Conservation (phyloP, 305 asterid species). For the Fraxinus velutina region DNA sequence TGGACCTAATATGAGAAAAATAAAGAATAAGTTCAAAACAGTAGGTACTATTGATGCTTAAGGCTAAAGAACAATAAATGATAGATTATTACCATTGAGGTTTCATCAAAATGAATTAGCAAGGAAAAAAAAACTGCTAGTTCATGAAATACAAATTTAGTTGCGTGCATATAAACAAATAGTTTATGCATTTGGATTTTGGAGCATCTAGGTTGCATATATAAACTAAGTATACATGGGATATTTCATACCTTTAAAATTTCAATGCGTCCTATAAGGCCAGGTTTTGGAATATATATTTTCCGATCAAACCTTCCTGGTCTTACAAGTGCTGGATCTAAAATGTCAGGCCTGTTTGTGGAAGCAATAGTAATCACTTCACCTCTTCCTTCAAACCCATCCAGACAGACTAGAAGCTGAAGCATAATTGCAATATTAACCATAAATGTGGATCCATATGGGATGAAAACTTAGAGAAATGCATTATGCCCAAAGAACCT, state of each 20-base stretch:
- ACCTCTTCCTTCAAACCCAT: conserved; percentile 98
- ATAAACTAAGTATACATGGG: conserved; percentile 6
- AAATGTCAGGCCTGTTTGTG: conserved; percentile 91
- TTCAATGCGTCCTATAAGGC: conserved; percentile 82
- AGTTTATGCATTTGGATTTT: neutral
- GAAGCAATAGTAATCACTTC: conserved; percentile 98
- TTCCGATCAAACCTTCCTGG: conserved; percentile 97
- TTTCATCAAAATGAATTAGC: neutral
- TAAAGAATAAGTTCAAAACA: conserved; percentile 1
- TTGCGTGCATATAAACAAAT: neutral
- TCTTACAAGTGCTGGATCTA: conserved; percentile 96
- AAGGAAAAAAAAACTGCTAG: neutral
- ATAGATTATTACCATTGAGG: neutral
- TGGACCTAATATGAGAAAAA: conserved; percentile 60
- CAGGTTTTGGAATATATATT: conserved; percentile 89
- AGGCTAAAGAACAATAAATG: conserved; percentile 2
- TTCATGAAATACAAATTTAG: neutral
- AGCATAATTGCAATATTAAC: conserved; percentile 30
- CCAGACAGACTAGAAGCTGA: conserved; percentile 94
- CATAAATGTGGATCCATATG: conserved; percentile 22
- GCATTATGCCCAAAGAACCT: conserved; percentile 44
- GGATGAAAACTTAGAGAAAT: conserved; percentile 19
- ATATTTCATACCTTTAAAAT: conserved; percentile 64
- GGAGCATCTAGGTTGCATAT: neutral
- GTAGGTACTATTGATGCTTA: conserved; percentile 6